Evolutionary conservation across 164 flowering plant genomes (phyloP).

Genomic region (Dillenia turbinata): DNA sequence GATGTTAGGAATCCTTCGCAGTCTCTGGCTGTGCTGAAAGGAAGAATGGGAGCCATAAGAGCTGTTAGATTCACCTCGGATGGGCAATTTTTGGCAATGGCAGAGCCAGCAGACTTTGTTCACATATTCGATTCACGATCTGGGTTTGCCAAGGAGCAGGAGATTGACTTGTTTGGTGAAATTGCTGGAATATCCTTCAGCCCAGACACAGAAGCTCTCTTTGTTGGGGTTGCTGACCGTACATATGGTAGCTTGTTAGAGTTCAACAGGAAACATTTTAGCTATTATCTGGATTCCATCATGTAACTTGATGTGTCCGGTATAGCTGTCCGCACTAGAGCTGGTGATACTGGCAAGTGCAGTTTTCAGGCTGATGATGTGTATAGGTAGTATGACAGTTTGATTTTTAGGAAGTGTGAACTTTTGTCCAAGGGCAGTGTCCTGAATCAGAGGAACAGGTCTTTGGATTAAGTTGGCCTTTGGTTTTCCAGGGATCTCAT

Average conservation of each 20-base stretch:
- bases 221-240: conserved; percentile 83
- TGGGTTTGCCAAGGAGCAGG: conserved; percentile 53
- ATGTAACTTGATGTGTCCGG: conserved; percentile 12
- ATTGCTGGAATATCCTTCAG: conserved; percentile 94
- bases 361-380: too few species aligned
- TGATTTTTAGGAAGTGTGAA: too few species aligned
- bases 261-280: conserved; percentile 47
- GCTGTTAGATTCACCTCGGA: conserved; percentile 71
- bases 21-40: conserved; percentile 70
- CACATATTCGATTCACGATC: conserved; percentile 59
- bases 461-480: too few species aligned
- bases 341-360: too few species aligned
- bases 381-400: too few species aligned
- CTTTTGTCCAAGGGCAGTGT: too few species aligned
- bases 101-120: conserved; percentile 95
- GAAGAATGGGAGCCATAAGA: conserved; percentile 89
- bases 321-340: not conserved
- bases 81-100: conserved; percentile 86
- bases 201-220: conserved; percentile 82
- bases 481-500: too few species aligned
- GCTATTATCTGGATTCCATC: conserved; percentile 42
- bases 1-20: conserved; percentile 72
- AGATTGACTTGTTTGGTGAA: conserved; percentile 90
- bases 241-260: conserved; percentile 87
- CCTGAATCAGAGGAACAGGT: too few species aligned